phyloP scores from a whole-genome alignment of 495 filamentous ascomycete genomes.

The Podospora pseudopauciseta region DNA sequence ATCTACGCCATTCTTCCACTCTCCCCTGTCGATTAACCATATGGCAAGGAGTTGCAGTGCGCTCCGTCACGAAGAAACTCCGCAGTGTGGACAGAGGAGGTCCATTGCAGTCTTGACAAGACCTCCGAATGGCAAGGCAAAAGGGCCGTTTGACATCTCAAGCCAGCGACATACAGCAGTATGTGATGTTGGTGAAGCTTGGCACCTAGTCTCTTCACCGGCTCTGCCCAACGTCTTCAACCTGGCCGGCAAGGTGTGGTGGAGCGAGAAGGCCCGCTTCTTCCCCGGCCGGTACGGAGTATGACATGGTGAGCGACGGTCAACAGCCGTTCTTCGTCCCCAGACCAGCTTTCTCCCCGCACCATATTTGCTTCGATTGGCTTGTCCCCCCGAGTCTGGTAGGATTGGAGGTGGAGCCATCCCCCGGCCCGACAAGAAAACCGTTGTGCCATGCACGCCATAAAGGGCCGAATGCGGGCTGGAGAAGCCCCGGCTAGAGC shows the following conservation, averaged over 20 bases:
- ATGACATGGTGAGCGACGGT: slow-evolving; percentile 5
- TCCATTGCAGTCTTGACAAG: neutral
- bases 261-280: neutral
- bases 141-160: slow-evolving; percentile 15
- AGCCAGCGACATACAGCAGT: neutral
- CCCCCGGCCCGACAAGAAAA: neutral
- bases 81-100: neutral
- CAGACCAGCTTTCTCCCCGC: neutral
- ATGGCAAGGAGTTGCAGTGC: neutral
- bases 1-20: neutral
- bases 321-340: neutral
- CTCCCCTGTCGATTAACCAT: neutral
- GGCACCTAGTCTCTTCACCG: neutral
- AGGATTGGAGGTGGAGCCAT: slow-evolving; percentile 6
- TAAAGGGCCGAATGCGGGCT: slow-evolving; percentile 23
- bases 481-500: slow-evolving; percentile 4
- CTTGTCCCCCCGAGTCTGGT: slow-evolving; percentile 8
- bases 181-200: neutral
- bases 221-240: neutral
- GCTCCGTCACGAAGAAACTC: neutral
- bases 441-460: neutral
- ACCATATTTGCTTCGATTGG: neutral
- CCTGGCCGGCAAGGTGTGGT: neutral
- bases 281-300: neutral
- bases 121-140: slow-evolving; percentile 13